A percentile compares a stretch with the other conserved stretches of the same genome.
Conservation (phyloP, 1,139 yeast genomes). For the Protomyces lactucae-debilis region DNA sequence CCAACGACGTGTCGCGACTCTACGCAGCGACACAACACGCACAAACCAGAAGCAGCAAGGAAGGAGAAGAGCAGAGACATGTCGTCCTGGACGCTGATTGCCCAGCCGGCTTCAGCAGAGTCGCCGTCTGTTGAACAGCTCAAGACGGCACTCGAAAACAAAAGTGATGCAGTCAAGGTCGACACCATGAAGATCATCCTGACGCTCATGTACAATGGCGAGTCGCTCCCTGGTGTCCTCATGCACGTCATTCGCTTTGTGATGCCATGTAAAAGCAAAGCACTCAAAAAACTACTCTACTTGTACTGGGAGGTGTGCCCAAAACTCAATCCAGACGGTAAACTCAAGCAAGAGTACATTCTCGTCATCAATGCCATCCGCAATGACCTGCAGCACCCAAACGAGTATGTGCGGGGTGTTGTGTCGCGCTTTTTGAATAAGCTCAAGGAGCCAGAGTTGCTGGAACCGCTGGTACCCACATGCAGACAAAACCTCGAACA, state of each 20-base stretch:
- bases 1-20: neutral
- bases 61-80: neutral
- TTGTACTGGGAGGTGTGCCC: slow-evolving; percentile 99
- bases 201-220: slow-evolving; percentile 85
- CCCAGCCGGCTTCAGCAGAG: slow-evolving; percentile 36
- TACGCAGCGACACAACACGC: neutral
- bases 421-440: slow-evolving; percentile 88
- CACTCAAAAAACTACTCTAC: slow-evolving; percentile 83
- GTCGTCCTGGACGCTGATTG: slow-evolving; percentile 23
- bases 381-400: slow-evolving; percentile 95
- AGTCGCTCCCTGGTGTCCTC: slow-evolving; percentile 76
- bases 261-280: slow-evolving; percentile 91
- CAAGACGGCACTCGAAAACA: slow-evolving; percentile 76
- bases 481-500: slow-evolving; percentile 88
- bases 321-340: slow-evolving; percentile 79
- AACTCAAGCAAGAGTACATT: slow-evolving; percentile 96
- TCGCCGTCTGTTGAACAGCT: slow-evolving; percentile 72
- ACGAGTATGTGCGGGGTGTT: slow-evolving; percentile 93
- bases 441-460: slow-evolving; percentile 83
- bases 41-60: neutral
- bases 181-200: slow-evolving; percentile 86
- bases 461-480: slow-evolving; percentile 93
- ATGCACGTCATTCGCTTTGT: slow-evolving; percentile 97
- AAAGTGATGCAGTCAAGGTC: slow-evolving; percentile 80
- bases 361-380: slow-evolving; percentile 96